Evolutionary conservation across 2,329 filamentous ascomycete genomes (phyloP).

Genomic region (Ceratocystis lukuohia): DNA sequence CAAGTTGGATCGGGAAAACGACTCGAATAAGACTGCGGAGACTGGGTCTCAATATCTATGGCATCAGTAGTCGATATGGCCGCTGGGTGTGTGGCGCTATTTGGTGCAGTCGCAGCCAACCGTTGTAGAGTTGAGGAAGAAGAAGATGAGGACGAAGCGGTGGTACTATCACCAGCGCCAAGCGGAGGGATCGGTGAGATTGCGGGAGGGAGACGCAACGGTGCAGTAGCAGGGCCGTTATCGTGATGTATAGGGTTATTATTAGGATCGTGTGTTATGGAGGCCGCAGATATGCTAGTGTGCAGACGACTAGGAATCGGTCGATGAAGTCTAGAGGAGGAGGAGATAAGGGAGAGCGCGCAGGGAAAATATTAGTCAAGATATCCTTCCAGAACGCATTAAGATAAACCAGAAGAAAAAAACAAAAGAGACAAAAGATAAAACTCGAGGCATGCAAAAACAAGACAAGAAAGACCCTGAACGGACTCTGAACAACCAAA

Average conservation of each 20-base stretch:
- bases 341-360: not conserved
- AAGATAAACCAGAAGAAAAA: not conserved
- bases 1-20: slow-evolving; percentile 12
- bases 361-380: not conserved
- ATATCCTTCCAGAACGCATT: not conserved
- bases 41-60: not conserved
- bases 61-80: not conserved
- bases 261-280: not conserved
- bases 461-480: not conserved
- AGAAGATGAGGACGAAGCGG: too few relatives aligned
- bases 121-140: not conserved
- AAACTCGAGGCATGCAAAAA: not conserved
- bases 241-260: slow-evolving; percentile 6
- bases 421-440: not conserved
- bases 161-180: not conserved
- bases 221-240: slow-evolving; percentile 14
- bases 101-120: not conserved
- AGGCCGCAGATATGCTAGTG: slow-evolving; percentile 12
- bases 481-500: slow-evolving; percentile 1
- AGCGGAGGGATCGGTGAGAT: not conserved
- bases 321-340: not conserved
- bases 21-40: slow-evolving; percentile 11
- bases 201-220: slow-evolving; percentile 7
- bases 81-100: slow-evolving; percentile 1
- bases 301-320: slow-evolving; percentile 18